Percentiles rank a stretch among this genome's conserved stretches.
phyloP scores from a whole-genome alignment of 306 rosid species.

The Vicia faba region DNA sequence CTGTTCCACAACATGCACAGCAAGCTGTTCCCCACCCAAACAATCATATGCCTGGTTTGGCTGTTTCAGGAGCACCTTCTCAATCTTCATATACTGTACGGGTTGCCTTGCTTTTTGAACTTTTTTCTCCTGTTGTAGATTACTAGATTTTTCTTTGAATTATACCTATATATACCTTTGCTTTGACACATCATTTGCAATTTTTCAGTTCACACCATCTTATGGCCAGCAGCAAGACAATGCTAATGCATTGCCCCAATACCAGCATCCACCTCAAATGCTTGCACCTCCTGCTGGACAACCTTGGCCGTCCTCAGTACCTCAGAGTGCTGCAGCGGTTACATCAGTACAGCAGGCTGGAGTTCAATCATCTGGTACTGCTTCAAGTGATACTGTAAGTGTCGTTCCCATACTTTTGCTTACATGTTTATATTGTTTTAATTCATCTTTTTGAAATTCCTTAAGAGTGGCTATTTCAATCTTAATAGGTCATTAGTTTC shows the following conservation, averaged over 20 bases:
- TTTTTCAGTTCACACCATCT: conserved; percentile 65
- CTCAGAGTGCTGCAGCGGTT: conserved; percentile 57
- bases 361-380: conserved; percentile 58
- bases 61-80: conserved; percentile 65
- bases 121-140: conserved; percentile 1
- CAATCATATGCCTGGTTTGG: conserved; percentile 77
- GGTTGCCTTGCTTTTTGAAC: conserved; percentile 29
- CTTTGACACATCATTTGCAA: conserved; percentile 28
- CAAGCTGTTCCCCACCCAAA: conserved; percentile 62
- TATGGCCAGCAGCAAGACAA: conserved; percentile 72
- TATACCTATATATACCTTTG: not conserved
- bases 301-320: conserved; percentile 74
- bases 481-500: conserved; percentile 2
- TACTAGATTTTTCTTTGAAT: conserved; percentile 14
- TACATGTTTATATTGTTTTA: not conserved
- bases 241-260: conserved; percentile 57
- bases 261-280: conserved; percentile 76
- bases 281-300: conserved; percentile 71
- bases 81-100: conserved; percentile 77
- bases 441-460: conserved; percentile 28
- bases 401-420: conserved; percentile 5
- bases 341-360: conserved; percentile 63
- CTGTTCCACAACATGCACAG: conserved; percentile 70
- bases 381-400: conserved; percentile 61
- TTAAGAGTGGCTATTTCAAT: conserved; percentile 26